Evolutionary conservation across 1,284 basidiomycete species (phyloP).

Genomic region (Apiotrichum veenhuisii): DNA sequence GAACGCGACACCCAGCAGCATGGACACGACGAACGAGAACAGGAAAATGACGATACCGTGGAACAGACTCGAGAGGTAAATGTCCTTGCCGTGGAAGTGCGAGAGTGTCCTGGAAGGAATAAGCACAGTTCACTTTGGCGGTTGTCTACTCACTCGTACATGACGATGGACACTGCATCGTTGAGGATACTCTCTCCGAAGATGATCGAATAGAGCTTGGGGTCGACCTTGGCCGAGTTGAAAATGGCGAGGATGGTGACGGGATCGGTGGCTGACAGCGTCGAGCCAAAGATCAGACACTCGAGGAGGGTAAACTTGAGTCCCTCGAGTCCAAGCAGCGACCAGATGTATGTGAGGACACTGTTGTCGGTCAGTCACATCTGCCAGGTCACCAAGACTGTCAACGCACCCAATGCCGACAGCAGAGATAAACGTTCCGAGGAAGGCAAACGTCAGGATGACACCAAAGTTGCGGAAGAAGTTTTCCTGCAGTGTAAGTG

Average conservation of each 20-base stretch:
- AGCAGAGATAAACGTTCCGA: slow-evolving; percentile 94
- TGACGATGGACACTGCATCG: slow-evolving; percentile 99
- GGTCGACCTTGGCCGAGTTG: slow-evolving; percentile 97
- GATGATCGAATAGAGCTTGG: slow-evolving; percentile 95
- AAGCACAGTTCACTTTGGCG: slow-evolving; percentile 52
- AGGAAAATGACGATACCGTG: slow-evolving; percentile 95
- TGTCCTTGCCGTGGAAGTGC: slow-evolving; percentile 80
- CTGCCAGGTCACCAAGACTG: no score
- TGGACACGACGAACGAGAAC: slow-evolving; percentile 88
- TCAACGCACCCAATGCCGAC: slow-evolving; percentile 82
- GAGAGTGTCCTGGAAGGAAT: slow-evolving; percentile 63
- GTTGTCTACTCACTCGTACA: slow-evolving; percentile 67
- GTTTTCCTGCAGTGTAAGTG: slow-evolving; percentile 65
- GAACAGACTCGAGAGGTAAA: slow-evolving; percentile 84
- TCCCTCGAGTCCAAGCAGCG: slow-evolving; percentile 82
- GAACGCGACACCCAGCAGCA: slow-evolving; percentile 87
- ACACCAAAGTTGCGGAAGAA: slow-evolving; percentile 98
- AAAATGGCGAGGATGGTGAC: slow-evolving; percentile 99
- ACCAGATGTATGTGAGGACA: slow-evolving; percentile 93
- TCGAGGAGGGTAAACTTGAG: slow-evolving; percentile 74
- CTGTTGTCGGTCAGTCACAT: slow-evolving; percentile 24
- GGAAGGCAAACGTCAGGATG: slow-evolving; percentile 92
- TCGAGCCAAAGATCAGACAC: slow-evolving; percentile 94
- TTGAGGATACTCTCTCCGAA: slow-evolving; percentile 97
- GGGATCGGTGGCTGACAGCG: slow-evolving; percentile 94